Evolutionary conservation across 2,329 filamentous ascomycete genomes (phyloP).

Genomic region (Colletotrichum phormii): DNA sequence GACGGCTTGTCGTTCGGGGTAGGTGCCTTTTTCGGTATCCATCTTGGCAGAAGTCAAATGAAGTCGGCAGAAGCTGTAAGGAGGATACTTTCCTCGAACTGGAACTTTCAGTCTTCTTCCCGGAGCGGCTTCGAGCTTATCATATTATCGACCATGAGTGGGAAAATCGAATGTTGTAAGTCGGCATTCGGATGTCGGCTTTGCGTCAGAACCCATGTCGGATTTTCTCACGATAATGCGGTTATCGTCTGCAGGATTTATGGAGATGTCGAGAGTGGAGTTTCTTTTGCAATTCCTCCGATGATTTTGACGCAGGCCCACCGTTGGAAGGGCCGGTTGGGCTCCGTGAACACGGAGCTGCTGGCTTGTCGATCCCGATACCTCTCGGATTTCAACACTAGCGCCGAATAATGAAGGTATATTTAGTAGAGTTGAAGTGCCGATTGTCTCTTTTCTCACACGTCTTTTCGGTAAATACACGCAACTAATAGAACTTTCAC

Average conservation of each 20-base stretch:
- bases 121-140: neutral
- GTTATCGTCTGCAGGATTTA: neutral
- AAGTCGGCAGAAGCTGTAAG: neutral
- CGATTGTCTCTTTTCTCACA: neutral
- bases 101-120: neutral
- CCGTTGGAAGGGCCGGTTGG: neutral
- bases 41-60: neutral
- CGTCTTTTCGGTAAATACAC: neutral
- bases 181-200: constrained; percentile 30
- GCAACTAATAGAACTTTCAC: neutral
- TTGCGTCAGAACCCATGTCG: constrained; percentile 4
- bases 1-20: neutral
- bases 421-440: neutral
- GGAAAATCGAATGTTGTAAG: constrained; percentile 20
- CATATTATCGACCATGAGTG: neutral
- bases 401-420: neutral
- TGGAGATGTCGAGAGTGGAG: neutral
- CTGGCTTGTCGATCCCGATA: neutral
- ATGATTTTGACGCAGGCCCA: neutral
- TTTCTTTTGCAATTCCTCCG: neutral
- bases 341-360: neutral
- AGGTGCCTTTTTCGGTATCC: constrained; percentile 19
- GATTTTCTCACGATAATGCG: constrained; percentile 2
- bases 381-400: neutral
- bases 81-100: neutral